phyloP scores from a whole-genome alignment of 768 basidiomycete genomes.

The Hygrocybe coccinea region DNA sequence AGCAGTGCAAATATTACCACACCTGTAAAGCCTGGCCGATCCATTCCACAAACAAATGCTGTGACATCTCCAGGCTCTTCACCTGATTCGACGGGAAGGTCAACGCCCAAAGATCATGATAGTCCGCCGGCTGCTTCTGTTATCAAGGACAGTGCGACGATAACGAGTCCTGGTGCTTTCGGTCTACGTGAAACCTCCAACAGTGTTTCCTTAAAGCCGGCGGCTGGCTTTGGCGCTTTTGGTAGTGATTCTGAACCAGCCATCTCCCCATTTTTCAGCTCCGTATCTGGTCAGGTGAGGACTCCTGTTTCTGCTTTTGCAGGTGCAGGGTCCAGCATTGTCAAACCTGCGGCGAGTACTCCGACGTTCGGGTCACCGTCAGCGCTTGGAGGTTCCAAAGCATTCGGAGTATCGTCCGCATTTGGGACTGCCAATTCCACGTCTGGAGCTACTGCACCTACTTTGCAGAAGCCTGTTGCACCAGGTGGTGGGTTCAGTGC shows the following conservation, averaged over 20 bases:
- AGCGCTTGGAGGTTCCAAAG: conserved; percentile 19
- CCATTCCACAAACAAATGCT: too few relatives aligned
- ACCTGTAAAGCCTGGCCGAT: too few relatives aligned
- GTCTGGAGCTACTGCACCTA: background rate
- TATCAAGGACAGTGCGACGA: background rate
- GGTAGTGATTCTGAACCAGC: conserved; percentile 36
- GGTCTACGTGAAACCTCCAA: conserved; percentile 9
- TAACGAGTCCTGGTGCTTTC: conserved; percentile 4
- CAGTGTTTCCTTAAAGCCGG: conserved; percentile 33
- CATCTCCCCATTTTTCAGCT: conserved; percentile 53
- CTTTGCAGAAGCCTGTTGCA: conserved; percentile 14
- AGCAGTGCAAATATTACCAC: too few relatives aligned
- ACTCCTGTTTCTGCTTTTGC: conserved; percentile 37
- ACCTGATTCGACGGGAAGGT: background rate
- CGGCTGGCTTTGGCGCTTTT: conserved; percentile 46
- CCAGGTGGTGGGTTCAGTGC: conserved; percentile 46
- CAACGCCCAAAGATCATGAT: background rate
- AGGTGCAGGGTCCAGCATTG: conserved; percentile 7
- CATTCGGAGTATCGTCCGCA: conserved; percentile 8
- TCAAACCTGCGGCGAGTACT: conserved; percentile 16
- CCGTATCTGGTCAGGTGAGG: conserved; percentile 10
- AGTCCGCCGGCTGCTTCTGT: background rate
- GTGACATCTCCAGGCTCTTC: too few relatives aligned
- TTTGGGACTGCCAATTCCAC: background rate
- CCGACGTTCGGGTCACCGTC: conserved; percentile 40